Conservation (phyloP, 2,329 filamentous ascomycete genomes). For the Exophiala mesophila region DNA sequence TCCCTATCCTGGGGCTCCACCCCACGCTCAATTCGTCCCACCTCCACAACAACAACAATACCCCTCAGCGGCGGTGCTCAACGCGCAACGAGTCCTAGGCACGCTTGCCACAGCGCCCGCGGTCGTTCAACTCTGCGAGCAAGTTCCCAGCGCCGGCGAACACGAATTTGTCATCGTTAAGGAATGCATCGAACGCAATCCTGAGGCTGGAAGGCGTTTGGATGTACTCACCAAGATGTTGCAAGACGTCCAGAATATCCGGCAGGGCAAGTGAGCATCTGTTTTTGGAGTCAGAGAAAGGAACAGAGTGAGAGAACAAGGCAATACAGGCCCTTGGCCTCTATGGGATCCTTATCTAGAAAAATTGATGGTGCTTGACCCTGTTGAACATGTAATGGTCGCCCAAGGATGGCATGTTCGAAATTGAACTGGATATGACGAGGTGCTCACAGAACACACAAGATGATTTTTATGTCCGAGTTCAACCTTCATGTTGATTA, state of each 20-base stretch:
- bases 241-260: conserved; percentile 16
- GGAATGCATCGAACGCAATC: conserved; percentile 62
- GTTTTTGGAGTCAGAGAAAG: too few species aligned
- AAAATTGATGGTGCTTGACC: too few species aligned
- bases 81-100: conserved; percentile 62
- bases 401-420: too few species aligned
- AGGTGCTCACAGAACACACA: too few species aligned
- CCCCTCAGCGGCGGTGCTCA: conserved; percentile 40
- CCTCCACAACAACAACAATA: conserved; percentile 28
- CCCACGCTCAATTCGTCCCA: conserved; percentile 16
- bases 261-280: conserved; percentile 1
- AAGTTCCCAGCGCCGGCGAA: conserved; percentile 63
- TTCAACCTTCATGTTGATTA: too few species aligned
- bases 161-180: conserved; percentile 70
- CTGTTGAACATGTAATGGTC: too few species aligned
- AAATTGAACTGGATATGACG: too few species aligned
- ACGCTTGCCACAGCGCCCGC: conserved; percentile 59
- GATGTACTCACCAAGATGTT: conserved; percentile 40
- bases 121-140: conserved; percentile 63
- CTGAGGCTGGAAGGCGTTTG: conserved; percentile 58
- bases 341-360: too few species aligned
- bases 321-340: too few species aligned
- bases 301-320: too few species aligned
- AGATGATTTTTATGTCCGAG: too few species aligned
- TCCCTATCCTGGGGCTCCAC: conserved; percentile 18